Conservation (phyloP, 257 asterid species). For the Penstemon barbatus region DNA sequence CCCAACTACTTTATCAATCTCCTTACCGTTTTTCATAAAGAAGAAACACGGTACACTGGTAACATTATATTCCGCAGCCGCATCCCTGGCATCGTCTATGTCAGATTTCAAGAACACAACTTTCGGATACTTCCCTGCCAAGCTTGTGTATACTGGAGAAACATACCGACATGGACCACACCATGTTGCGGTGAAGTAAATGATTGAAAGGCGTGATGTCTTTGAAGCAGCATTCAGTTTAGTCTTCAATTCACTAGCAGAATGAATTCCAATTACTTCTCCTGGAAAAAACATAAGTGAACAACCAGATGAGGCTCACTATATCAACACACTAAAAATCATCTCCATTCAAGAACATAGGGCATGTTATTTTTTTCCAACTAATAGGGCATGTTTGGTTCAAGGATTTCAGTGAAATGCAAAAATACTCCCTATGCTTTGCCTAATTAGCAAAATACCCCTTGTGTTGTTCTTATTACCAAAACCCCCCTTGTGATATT, state of each 20-base stretch:
- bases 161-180: slow-evolving; percentile 81
- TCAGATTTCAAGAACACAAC: slow-evolving; percentile 67
- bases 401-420: background rate
- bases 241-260: slow-evolving; percentile 46
- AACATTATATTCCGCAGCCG: slow-evolving; percentile 52
- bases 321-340: no score
- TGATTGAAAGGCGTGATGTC: slow-evolving; percentile 51
- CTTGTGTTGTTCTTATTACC: no score
- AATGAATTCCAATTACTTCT: slow-evolving; percentile 51
- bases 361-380: background rate
- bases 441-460: no score
- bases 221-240: slow-evolving; percentile 54
- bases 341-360: background rate
- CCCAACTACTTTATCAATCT: slow-evolving; percentile 62
- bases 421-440: no score
- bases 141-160: slow-evolving; percentile 55
- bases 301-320: background rate
- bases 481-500: no score
- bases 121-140: slow-evolving; percentile 51
- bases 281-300: slow-evolving; percentile 39
- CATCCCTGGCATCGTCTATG: slow-evolving; percentile 62
- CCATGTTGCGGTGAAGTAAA: slow-evolving; percentile 86
- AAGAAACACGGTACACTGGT: slow-evolving; percentile 72
- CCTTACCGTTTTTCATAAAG: slow-evolving; percentile 61
- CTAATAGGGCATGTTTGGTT: no score